Conservation (phyloP, 768 basidiomycete species). For the Cystobasidium ongulense region DNA sequence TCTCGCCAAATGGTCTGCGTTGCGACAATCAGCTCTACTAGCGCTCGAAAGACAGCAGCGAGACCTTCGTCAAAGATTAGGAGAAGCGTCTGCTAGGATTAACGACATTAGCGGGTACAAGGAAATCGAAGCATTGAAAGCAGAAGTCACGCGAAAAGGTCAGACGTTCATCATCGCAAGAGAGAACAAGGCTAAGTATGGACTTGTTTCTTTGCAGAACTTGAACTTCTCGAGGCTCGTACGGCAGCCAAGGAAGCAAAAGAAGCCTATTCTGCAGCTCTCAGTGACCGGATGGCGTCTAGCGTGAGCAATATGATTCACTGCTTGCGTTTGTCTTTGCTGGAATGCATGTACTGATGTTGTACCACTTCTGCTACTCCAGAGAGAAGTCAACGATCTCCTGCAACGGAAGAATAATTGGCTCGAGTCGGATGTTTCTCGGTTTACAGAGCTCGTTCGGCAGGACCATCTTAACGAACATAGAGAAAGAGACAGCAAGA, state of each 20-base stretch:
- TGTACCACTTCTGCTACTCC: constrained; percentile 49
- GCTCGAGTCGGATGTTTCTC: constrained; percentile 75
- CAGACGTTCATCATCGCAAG: constrained; percentile 41
- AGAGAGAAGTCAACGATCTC: constrained; percentile 92
- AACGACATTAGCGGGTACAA: constrained; percentile 62
- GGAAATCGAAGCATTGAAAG: constrained; percentile 73
- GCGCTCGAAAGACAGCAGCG: not conserved
- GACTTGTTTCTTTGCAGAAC: constrained; percentile 59
- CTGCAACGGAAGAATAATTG: constrained; percentile 88
- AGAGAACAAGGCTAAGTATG: too few relatives aligned
- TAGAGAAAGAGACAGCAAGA: constrained; percentile 64
- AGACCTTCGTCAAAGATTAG: not conserved
- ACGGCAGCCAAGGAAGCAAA: constrained; percentile 66
- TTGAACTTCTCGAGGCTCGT: constrained; percentile 60
- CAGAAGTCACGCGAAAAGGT: constrained; percentile 74
- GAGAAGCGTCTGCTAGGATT: not conserved
- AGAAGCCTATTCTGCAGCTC: constrained; percentile 64
- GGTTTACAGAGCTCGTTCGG: constrained; percentile 82
- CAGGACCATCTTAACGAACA: constrained; percentile 82
- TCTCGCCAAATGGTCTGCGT: not conserved
- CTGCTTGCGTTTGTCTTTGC: not conserved
- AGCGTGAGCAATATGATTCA: constrained; percentile 7
- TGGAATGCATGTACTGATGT: too few relatives aligned
- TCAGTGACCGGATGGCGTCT: constrained; percentile 42
- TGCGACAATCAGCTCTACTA: constrained; percentile 5